Evolutionary conservation across 2,329 filamentous ascomycete genomes (phyloP).

Genomic region (Phialophora expanda): DNA sequence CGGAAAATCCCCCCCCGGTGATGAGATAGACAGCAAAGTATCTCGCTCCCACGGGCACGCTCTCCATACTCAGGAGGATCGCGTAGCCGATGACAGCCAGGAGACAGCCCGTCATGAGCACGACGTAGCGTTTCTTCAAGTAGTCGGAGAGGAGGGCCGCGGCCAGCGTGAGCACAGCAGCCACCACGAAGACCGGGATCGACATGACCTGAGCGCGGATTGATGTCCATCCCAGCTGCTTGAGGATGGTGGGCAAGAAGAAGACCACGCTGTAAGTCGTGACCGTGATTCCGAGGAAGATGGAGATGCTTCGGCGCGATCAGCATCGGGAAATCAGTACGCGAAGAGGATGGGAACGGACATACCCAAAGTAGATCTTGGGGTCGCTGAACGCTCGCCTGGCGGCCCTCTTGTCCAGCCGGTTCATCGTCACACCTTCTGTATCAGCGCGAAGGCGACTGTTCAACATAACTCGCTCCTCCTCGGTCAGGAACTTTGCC

Average conservation of each 20-base stretch:
- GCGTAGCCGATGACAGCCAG: constrained; percentile 44
- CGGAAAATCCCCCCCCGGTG: constrained; percentile 41
- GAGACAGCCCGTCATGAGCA: constrained; percentile 43
- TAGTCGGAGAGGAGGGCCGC: constrained; percentile 42
- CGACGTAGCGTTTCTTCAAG: constrained; percentile 43
- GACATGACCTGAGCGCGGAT: constrained; percentile 45
- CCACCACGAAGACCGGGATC: constrained; percentile 46
- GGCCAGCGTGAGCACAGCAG: constrained; percentile 39
- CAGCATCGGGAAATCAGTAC: constrained; percentile 15
- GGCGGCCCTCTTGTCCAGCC: constrained; percentile 39
- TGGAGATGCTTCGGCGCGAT: constrained; percentile 28
- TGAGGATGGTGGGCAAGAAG: constrained; percentile 46
- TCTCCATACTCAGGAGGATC: constrained; percentile 41
- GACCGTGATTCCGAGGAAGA: constrained; percentile 44
- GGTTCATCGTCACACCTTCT: constrained; percentile 39
- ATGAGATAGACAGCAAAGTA: constrained; percentile 41
- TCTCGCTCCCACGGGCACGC: constrained; percentile 35
- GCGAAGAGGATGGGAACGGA: constrained; percentile 10
- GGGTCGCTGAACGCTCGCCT: constrained; percentile 42
- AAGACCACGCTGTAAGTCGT: constrained; percentile 43
- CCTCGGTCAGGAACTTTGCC: constrained; percentile 40
- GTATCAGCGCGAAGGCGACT: constrained; percentile 39
- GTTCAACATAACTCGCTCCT: constrained; percentile 47
- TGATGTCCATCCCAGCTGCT: constrained; percentile 43
- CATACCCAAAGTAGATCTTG: constrained; percentile 44